These are phyloP conservation scores for Polyplosphaeria fusca DNA, from an alignment of 495 filamentous ascomycete species.

Conservation along the genomic window DNA sequence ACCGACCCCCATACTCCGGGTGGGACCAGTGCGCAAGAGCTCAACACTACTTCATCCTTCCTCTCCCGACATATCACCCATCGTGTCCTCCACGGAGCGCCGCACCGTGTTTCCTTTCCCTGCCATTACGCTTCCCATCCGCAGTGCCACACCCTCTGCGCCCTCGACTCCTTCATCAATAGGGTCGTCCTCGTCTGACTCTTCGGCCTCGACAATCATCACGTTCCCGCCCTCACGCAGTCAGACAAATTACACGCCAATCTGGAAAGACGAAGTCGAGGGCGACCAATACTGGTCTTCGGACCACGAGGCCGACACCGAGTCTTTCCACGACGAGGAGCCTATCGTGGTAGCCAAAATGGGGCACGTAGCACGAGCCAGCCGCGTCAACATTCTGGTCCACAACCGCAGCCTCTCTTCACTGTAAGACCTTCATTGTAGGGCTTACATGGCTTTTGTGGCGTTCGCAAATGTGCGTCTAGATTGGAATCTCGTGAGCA, in stretches of 20 bases:
- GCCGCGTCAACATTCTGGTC: neutral
- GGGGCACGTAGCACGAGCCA: neutral
- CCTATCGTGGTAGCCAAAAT: neutral
- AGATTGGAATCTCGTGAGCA: too few species aligned
- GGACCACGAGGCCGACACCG: neutral
- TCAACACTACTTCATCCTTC: constrained; percentile 23
- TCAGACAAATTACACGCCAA: neutral
- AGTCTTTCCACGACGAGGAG: neutral
- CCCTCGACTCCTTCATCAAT: neutral
- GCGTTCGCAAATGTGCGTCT: too few species aligned
- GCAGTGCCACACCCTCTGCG: neutral
- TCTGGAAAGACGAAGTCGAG: neutral
- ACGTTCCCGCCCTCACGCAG: neutral
- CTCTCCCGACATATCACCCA: neutral
- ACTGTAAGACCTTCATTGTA: too few species aligned
- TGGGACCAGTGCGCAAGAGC: constrained; percentile 4
- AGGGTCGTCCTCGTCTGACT: neutral
- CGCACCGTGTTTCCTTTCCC: neutral
- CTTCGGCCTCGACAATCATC: neutral
- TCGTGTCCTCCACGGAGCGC: neutral
- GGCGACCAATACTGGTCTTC: neutral
- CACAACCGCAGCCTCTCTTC: too few species aligned
- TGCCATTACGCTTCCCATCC: neutral
- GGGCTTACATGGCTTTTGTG: too few species aligned
- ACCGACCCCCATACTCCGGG: neutral